Evolutionary conservation across 495 filamentous ascomycete species (phyloP), one percentile per base, ranked within the genome.

Genomic region (Filosporella fistucella): DNA sequence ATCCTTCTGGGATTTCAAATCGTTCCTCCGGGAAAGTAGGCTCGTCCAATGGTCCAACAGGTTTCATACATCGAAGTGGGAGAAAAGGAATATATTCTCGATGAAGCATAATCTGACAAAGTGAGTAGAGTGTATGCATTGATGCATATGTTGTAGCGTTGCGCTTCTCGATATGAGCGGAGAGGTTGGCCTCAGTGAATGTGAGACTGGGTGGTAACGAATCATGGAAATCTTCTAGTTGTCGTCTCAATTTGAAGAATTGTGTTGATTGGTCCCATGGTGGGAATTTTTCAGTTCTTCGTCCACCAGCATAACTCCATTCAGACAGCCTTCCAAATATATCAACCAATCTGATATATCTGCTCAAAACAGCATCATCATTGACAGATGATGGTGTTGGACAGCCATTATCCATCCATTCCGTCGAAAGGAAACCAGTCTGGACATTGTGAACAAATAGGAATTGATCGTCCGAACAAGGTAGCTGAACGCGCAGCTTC

Each of bases 51-150:
- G 89, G 88, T 0, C 88, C 89, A 18, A 76, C 59, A 0, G 88
- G 86, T 51, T 76, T 78, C 18, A 66, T 61, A 64, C 83, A 88
- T 2, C 78, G 79, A 16, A 90, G 63, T 7, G 89, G 85, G 13
- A 95, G 74, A 60, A 91, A 93, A 0, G 88, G 87, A 22, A 94
- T 74, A 58, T 88, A 91, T 56, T 89, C 82, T 48, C 88, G 76
- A 62, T 93, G 85, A 18, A 94, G 72, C 58, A 88, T 81, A 44
- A 95, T 88, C 28, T 78, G 71, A 48, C 84, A 91, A 6, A 94
- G 68, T 25, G 83, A 82, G 54, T 85, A 84, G 4, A 88, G 79
- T 51, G 86, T 82, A 56, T 95, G 89, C 63, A 93, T 72, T 17
- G 89, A 72, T 4, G 84, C 83, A 54, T 88, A 95, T 2, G 81